A percentile compares a stretch with the other conserved stretches of the same genome.
Evolutionary conservation across 78 protist genomes (phyloP).

Genomic region (slime mould (Dictyostelium discoideum)): DNA sequence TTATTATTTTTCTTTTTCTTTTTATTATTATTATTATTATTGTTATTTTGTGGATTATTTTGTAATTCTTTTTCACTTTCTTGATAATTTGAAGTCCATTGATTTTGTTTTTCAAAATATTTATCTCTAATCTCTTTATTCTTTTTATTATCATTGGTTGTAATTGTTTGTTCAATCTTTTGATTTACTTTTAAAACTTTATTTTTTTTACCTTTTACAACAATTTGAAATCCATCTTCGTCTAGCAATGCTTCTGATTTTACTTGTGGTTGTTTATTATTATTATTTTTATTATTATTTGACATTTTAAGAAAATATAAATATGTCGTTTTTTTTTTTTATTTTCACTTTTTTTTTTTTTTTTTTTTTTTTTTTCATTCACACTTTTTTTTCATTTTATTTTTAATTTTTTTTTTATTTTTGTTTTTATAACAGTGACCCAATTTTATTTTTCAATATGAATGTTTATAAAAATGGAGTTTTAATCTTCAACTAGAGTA

Average conservation of each 20-base stretch:
- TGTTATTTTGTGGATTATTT: neutral
- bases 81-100: neutral
- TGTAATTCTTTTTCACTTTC: neutral
- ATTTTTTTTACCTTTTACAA: constrained; percentile 64
- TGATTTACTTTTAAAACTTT: neutral
- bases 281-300: neutral
- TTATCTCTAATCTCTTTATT: constrained; percentile 43
- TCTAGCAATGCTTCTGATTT: constrained; percentile 7
- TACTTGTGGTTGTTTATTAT: neutral
- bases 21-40: neutral
- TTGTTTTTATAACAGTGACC: too few relatives aligned
- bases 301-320: neutral
- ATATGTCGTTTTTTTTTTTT: neutral
- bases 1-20: constrained; percentile 2
- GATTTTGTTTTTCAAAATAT: constrained; percentile 26
- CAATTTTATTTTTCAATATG: too few relatives aligned
- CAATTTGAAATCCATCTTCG: constrained; percentile 58
- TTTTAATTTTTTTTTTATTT: too few relatives aligned
- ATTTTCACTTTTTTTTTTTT: too few relatives aligned
- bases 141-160: constrained; percentile 24
- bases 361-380: too few relatives aligned
- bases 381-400: too few relatives aligned
- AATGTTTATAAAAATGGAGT: too few relatives aligned
- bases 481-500: too few relatives aligned
- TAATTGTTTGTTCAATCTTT: neutral